Percentiles rank a stretch among this genome's conserved stretches.
Evolutionary conservation across 306 rosid species (phyloP).

Genomic region (Rosa chinensis): DNA sequence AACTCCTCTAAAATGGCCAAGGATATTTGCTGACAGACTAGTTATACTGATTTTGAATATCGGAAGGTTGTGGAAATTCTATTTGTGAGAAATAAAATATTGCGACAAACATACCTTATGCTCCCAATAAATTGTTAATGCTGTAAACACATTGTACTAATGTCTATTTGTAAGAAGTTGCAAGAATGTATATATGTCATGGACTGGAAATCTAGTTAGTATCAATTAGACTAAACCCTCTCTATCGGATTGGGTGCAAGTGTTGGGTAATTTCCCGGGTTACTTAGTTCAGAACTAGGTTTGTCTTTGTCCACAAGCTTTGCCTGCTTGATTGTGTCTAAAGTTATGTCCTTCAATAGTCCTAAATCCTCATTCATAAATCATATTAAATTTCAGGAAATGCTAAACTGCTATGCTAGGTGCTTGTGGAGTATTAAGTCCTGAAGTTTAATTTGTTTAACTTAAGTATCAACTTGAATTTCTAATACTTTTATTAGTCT

Average conservation of each 20-base stretch:
- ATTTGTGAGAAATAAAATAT: background rate
- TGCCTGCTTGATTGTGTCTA: background rate
- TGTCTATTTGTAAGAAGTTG: background rate
- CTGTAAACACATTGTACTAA: background rate
- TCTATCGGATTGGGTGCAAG: background rate
- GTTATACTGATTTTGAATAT: background rate
- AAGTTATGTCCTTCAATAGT: background rate
- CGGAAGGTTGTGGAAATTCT: conserved; percentile 2
- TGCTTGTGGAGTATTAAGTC: background rate
- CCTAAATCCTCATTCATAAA: background rate
- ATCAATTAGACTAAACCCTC: background rate
- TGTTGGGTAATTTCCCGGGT: background rate
- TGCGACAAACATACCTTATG: background rate
- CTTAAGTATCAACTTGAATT: conserved; percentile 5
- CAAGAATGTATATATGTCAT: conserved; percentile 5
- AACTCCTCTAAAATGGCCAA: background rate
- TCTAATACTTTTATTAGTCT: background rate
- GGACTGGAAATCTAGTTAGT: background rate
- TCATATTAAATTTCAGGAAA: background rate
- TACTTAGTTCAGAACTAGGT: background rate
- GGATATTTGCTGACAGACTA: background rate
- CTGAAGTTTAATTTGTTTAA: background rate
- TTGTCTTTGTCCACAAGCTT: background rate
- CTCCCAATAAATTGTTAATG: background rate
- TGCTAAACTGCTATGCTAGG: background rate